A percentile compares a stretch with the other conserved stretches of the same genome.
These are phyloP conservation scores for Bipolaris bicolor DNA, from an alignment of 2,329 filamentous ascomycete species.

Conservation along the genomic window DNA sequence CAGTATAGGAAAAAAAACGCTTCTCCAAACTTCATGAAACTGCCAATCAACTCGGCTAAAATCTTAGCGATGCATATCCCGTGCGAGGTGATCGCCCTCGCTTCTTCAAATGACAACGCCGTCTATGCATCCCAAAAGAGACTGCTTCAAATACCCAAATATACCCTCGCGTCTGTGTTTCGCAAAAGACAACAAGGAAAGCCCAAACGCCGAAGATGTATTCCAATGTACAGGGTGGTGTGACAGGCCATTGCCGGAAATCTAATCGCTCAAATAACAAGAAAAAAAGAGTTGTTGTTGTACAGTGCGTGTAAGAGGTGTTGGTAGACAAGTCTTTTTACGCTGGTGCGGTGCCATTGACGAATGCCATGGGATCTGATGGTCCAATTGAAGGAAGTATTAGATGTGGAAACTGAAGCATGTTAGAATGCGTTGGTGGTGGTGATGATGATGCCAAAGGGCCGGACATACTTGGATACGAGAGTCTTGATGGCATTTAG, in stretches of 20 bases:
- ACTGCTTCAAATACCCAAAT: conserved; percentile 13
- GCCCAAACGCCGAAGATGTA: conserved; percentile 26
- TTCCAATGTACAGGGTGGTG: conserved; percentile 13
- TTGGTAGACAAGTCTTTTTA: background rate
- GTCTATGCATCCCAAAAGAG: conserved; percentile 21
- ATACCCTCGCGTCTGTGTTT: conserved; percentile 21
- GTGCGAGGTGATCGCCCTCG: conserved; percentile 9
- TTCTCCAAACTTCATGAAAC: conserved; percentile 2
- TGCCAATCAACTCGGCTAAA: conserved; percentile 6
- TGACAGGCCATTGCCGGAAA: conserved; percentile 5
- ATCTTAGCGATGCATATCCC: background rate
- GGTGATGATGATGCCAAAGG: background rate
- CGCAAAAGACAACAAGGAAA: conserved; percentile 9
- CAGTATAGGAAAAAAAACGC: background rate
- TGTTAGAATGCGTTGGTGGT: conserved; percentile 18
- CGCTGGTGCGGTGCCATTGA: conserved; percentile 2
- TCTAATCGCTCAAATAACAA: background rate
- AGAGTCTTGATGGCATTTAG: conserved; percentile 19
- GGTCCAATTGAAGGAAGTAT: background rate
- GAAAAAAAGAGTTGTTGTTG: conserved; percentile 3
- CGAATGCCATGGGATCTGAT: background rate
- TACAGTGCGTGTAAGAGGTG: conserved; percentile 6
- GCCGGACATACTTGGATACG: conserved; percentile 15
- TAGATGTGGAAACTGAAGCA: conserved; percentile 4
- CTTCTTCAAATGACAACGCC: conserved; percentile 11